Evolutionary conservation across 257 asterid genomes (phyloP).

Genomic region (Salvia splendens): DNA sequence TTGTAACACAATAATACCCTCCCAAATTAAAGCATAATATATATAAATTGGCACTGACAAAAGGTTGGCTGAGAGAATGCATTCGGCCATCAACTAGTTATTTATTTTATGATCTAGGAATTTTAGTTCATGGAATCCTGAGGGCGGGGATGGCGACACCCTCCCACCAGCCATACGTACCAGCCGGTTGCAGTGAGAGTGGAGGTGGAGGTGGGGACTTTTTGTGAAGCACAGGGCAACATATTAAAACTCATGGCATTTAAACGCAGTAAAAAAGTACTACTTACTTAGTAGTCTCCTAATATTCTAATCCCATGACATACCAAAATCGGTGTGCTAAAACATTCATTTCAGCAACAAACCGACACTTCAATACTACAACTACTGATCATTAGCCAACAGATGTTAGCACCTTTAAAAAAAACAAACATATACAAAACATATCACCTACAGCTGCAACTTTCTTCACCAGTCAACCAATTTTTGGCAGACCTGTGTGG

Average conservation of each 20-base stretch:
- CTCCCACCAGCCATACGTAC: too few relatives aligned
- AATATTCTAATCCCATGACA: neutral
- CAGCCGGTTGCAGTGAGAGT: too few relatives aligned
- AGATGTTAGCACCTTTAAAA: conserved; percentile 20
- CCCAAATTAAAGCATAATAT: neutral
- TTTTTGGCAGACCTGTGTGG: neutral
- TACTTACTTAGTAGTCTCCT: neutral
- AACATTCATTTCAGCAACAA: conserved; percentile 14
- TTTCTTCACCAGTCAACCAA: neutral
- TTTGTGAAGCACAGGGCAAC: too few relatives aligned
- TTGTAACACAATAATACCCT: neutral
- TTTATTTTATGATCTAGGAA: neutral
- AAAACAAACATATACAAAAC: conserved; percentile 21
- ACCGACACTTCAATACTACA: neutral
- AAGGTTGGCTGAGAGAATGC: neutral
- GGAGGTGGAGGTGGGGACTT: too few relatives aligned
- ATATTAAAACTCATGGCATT: neutral
- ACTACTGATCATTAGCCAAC: neutral
- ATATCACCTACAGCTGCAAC: conserved; percentile 11
- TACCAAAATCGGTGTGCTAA: neutral
- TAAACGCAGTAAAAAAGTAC: neutral
- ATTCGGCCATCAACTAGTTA: neutral
- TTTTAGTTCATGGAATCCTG: too few relatives aligned
- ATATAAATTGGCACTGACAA: neutral
- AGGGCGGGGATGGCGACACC: too few relatives aligned